Base-by-base conservation (phyloP, 441 rosid species). In the Pelargonium australe region DNA sequence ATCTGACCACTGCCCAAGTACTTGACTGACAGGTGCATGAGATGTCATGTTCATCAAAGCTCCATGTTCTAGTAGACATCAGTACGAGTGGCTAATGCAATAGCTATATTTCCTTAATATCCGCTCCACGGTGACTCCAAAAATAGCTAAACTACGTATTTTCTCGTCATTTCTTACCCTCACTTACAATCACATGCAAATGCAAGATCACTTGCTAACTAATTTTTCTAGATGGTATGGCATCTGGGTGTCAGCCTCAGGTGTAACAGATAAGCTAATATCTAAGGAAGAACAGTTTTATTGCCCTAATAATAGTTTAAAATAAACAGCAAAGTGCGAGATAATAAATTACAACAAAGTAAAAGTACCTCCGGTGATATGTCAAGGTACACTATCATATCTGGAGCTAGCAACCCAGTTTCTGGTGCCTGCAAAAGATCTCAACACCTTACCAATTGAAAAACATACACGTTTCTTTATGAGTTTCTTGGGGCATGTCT, bases 351-450 rank as follows among this genome's bases (percentile, higher is more conserved):
- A 13, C 55, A 11, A 10, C 5, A 13, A 3, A 13, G 14, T 16
- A 11, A 47, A 13, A 79, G 77, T 65, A 82, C 89, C 89, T 89
- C 97, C 20, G 96, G 90, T 8, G 83, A 74, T 77, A 89, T 84
- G 78, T 91, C 89, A 13, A 91, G 90, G 78, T 86, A 89, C 20
- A 86, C 43, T 11, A 91, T 89, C 71, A 81, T 63, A 83, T 91
- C 97, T 6, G 97, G 96, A 72, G 92, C 90, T 67, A 84, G 75
- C 68, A 91, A 76, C 16, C 97, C 97, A n/a, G 76, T 64, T 61
- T 91, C 96, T 0, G 97, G 97, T 1, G 90, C 84, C 91, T 85
- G 75, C 73, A 71, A 69, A 63, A 34, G 13, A 61, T 31, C 37
- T 70, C 47, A 66, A 49, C 64, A 20, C 49, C 61, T 55, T 55